Conservation (phyloP, 345 rosid genomes). For the Arabidopsis arenosa region DNA sequence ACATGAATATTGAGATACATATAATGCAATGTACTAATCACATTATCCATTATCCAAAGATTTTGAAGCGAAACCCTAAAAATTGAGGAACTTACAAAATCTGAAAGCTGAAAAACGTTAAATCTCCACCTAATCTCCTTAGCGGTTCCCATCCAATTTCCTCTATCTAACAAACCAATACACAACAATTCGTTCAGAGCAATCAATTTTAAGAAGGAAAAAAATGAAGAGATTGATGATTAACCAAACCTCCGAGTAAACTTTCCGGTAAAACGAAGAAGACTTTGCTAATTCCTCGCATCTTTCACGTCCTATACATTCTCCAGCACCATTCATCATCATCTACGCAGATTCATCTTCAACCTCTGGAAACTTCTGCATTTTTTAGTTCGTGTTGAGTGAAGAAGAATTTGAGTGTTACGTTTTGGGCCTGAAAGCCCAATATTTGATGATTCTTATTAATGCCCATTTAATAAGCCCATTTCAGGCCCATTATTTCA, state of each 20-base stretch:
- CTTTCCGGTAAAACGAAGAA: conserved; percentile 57
- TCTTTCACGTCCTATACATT: conserved; percentile 43
- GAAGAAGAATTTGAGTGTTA: not conserved
- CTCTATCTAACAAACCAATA: conserved; percentile 58
- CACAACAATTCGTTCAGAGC: not conserved
- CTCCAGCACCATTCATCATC: conserved; percentile 28
- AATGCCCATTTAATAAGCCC: not conserved
- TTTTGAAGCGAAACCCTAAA: not conserved
- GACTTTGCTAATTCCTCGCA: conserved; percentile 53
- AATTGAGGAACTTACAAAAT: conserved; percentile 53
- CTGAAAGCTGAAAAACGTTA: conserved; percentile 65
- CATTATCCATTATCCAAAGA: not conserved
- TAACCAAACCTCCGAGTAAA: conserved; percentile 72
- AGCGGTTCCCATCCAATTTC: conserved; percentile 87
- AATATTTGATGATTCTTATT: not conserved
- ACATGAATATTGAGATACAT: conserved; percentile 10
- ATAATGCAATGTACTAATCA: not conserved
- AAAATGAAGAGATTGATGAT: conserved; percentile 1
- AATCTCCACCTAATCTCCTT: conserved; percentile 57
- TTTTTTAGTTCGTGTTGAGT: too few species aligned
- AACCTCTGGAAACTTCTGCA: too few species aligned
- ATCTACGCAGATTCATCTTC: not conserved
- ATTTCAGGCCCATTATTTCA: too few species aligned
- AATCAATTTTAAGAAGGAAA: not conserved
- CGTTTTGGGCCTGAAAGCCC: not conserved